Conservation (phyloP, 495 filamentous ascomycete genomes). For the Chlorociboria aeruginascens region DNA sequence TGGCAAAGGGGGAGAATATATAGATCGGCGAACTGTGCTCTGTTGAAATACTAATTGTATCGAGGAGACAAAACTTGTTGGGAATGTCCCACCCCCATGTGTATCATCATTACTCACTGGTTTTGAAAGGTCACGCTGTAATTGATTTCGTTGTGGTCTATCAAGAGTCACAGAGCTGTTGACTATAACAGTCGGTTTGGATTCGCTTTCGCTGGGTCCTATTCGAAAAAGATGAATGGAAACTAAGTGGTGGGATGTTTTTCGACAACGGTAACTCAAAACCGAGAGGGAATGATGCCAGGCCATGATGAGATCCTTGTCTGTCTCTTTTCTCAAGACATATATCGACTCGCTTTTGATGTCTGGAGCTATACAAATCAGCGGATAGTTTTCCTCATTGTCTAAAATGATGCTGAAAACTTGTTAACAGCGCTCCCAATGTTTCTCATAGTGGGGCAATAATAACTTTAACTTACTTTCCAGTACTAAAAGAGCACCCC, state of each 20-base stretch:
- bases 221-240: slow-evolving; percentile 3
- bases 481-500: too few relatives aligned
- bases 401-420: not conserved
- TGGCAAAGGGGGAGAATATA: not conserved
- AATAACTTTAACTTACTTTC: too few relatives aligned
- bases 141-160: not conserved
- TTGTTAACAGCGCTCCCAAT: too few relatives aligned
- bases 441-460: too few relatives aligned
- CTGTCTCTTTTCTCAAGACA: not conserved
- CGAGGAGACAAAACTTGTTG: not conserved
- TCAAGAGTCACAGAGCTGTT: not conserved
- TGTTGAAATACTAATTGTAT: not conserved
- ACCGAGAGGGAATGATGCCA: not conserved
- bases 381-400: not conserved
- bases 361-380: not conserved
- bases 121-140: not conserved
- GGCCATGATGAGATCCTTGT: not conserved
- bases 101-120: not conserved
- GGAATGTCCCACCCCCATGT: not conserved
- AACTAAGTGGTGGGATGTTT: not conserved
- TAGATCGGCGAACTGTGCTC: not conserved
- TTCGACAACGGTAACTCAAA: not conserved
- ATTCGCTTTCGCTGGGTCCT: not conserved
- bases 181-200: slow-evolving; percentile 2
- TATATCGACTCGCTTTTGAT: not conserved